A percentile compares a stretch with the other conserved stretches of the same genome.
phyloP scores from a whole-genome alignment of 805 yeast species.

The Candida incommunis region DNA sequence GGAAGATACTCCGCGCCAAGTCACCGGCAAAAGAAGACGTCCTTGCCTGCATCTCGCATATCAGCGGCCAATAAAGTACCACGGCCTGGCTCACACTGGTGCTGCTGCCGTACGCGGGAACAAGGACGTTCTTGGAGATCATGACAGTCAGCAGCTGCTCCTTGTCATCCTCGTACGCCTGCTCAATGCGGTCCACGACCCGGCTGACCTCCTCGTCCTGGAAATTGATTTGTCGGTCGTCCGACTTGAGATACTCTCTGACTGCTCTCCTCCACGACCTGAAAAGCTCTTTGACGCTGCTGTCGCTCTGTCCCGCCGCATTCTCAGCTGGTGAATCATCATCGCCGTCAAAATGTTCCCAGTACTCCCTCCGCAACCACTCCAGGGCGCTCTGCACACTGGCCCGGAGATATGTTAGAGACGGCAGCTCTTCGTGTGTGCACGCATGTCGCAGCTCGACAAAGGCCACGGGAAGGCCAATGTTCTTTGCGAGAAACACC shows the following conservation, averaged over 20 bases:
- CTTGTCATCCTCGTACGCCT: background rate
- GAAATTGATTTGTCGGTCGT: background rate
- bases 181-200: slow-evolving; percentile 3
- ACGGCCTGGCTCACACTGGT: slow-evolving; percentile 4
- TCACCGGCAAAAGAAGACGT: background rate
- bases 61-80: slow-evolving; percentile 12
- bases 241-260: slow-evolving; percentile 26
- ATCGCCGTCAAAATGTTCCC: slow-evolving; percentile 29
- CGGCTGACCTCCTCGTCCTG: background rate
- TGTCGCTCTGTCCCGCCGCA: slow-evolving; percentile 3
- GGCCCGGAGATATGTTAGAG: slow-evolving; percentile 50
- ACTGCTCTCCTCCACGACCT: slow-evolving; percentile 37
- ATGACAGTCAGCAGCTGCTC: slow-evolving; percentile 7
- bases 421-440: slow-evolving; percentile 78
- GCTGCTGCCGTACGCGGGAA: slow-evolving; percentile 8
- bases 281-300: slow-evolving; percentile 23
- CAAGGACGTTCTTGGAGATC: slow-evolving; percentile 10
- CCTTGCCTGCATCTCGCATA: background rate
- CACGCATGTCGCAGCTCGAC: slow-evolving; percentile 86
- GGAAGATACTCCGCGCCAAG: background rate
- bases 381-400: slow-evolving; percentile 45
- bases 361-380: slow-evolving; percentile 66
- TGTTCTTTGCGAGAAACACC: slow-evolving; percentile 52
- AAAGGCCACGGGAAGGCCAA: slow-evolving; percentile 62
- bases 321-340: no score